A percentile compares a stretch with the other conserved stretches of the same genome.
phyloP scores from a whole-genome alignment of 2,329 filamentous ascomycete species.

The Ophiostoma australiae region DNA sequence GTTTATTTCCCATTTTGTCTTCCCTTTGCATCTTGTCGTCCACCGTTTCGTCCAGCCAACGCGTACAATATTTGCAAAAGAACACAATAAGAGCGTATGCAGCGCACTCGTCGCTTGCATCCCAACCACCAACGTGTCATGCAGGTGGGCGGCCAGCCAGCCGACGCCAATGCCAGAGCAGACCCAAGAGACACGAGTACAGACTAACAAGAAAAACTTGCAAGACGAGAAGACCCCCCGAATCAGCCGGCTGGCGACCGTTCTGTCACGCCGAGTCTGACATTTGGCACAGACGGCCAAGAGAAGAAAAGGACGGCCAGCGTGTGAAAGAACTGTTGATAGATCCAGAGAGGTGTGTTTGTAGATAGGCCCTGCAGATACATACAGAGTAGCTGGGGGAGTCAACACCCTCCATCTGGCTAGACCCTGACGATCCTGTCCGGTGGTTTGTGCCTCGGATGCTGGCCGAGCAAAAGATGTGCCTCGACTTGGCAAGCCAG shows the following conservation, averaged over 20 bases:
- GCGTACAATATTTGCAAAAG: constrained; percentile 4
- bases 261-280: background rate
- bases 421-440: constrained; percentile 9
- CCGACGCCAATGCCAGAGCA: background rate
- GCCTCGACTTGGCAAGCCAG: background rate
- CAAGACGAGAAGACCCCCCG: background rate
- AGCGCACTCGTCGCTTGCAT: constrained; percentile 5
- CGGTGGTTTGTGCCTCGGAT: background rate
- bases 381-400: background rate
- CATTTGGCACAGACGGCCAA: background rate
- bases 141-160: background rate
- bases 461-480: background rate
- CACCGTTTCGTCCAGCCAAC: constrained; percentile 10
- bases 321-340: background rate
- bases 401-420: background rate
- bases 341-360: background rate
- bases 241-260: background rate
- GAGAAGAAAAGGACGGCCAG: background rate
- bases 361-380: background rate
- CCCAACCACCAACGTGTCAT: constrained; percentile 8
- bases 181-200: background rate
- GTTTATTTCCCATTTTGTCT: background rate
- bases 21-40: background rate
- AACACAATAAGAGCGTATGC: too few species aligned
- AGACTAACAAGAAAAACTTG: background rate